Conservation (phyloP, 352 stramenopile genomes). For the Pythium dissotocum region DNA sequence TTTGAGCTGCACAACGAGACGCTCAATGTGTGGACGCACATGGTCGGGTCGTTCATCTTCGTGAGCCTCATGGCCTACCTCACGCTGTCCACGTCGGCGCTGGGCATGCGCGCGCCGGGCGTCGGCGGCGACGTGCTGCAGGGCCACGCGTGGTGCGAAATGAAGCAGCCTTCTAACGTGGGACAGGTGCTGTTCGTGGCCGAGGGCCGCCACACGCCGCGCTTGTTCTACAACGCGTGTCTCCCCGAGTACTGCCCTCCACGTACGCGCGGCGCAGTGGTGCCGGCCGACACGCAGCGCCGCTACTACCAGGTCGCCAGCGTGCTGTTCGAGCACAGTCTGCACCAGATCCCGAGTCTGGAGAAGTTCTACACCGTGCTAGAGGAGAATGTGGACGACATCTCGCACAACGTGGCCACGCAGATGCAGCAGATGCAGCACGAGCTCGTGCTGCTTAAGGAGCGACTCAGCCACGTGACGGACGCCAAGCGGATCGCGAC, state of each 20-base stretch:
- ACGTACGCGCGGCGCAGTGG: conserved; percentile 21
- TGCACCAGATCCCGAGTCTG: conserved; percentile 83
- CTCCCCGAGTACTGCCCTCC: conserved; percentile 50
- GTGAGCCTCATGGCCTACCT: conserved; percentile 77
- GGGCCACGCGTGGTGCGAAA: conserved; percentile 23
- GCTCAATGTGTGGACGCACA: conserved; percentile 89
- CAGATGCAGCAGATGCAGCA: conserved; percentile 69
- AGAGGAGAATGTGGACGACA: conserved; percentile 68
- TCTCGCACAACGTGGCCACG: conserved; percentile 60
- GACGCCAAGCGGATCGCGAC: conserved; percentile 56
- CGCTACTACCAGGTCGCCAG: conserved; percentile 80
- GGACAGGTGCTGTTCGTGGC: conserved; percentile 36
- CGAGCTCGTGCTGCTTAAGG: conserved; percentile 61
- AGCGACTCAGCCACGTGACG: conserved; percentile 47
- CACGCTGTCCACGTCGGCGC: conserved; percentile 51
- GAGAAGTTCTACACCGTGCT: conserved; percentile 77
- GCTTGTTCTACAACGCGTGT: conserved; percentile 41
- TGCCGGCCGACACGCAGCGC: conserved; percentile 34
- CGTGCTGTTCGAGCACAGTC: conserved; percentile 80
- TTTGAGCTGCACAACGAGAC: conserved; percentile 91
- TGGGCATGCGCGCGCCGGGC: conserved; percentile 26
- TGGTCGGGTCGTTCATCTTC: conserved; percentile 86
- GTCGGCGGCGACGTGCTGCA: conserved; percentile 34
- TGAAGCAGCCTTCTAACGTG: conserved; percentile 3
- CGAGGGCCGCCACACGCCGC: conserved; percentile 50